Percentiles rank a stretch among this genome's conserved stretches.
These are phyloP conservation scores for Termitomyces sp. DNA, from an alignment of 768 basidiomycete genomes.

Conservation along the genomic window DNA sequence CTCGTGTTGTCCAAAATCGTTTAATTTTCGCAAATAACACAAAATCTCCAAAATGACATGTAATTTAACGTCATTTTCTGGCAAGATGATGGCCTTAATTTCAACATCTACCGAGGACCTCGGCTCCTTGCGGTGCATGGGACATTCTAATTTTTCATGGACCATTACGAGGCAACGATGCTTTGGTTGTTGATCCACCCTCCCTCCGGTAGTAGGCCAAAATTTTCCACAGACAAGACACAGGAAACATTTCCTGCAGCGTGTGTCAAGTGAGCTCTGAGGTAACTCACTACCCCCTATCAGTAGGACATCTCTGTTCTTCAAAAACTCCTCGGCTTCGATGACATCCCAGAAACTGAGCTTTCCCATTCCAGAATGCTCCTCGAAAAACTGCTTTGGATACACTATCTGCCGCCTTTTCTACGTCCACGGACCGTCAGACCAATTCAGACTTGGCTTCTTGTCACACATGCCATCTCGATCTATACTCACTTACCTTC, in stretches of 20 bases:
- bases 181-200: not conserved
- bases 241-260: not conserved
- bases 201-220: not conserved
- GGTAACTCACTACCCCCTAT: not conserved
- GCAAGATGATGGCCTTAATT: not conserved
- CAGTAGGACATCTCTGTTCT: not conserved
- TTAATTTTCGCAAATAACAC: not conserved
- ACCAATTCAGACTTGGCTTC: not conserved
- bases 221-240: not conserved
- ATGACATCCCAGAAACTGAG: not conserved
- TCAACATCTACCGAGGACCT: not conserved
- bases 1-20: not conserved
- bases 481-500: not conserved
- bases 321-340: not conserved
- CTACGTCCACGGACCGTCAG: not conserved
- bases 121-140: slow-evolving; percentile 8
- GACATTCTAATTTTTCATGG: not conserved
- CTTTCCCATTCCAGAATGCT: not conserved
- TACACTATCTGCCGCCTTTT: not conserved
- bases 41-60: not conserved
- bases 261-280: not conserved
- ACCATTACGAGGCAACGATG: not conserved
- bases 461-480: not conserved
- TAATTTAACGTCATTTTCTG: not conserved
- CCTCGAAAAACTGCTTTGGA: not conserved